These are phyloP conservation scores for Yamadazyma triangularis DNA, from an alignment of 1,139 yeast species.

Conservation along the genomic window DNA sequence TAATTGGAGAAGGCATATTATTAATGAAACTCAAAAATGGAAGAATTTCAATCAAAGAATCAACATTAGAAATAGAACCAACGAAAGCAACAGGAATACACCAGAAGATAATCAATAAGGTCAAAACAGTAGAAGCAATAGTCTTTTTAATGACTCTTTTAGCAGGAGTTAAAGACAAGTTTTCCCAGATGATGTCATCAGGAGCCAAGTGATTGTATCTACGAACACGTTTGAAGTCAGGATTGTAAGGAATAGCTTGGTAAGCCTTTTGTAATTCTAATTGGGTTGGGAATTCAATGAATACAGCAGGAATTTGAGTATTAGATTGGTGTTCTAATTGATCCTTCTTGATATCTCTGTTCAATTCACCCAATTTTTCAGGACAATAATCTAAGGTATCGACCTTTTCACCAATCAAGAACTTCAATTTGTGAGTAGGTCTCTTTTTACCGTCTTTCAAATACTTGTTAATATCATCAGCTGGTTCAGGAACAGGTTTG, in stretches of 20 bases:
- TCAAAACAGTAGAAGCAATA: conserved; percentile 40
- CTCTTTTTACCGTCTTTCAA: conserved; percentile 59
- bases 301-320: conserved; percentile 66
- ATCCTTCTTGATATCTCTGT: conserved; percentile 55
- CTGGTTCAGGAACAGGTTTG: conserved; percentile 48
- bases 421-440: conserved; percentile 59
- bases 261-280: conserved; percentile 86
- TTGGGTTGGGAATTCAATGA: conserved; percentile 82
- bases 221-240: conserved; percentile 60
- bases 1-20: conserved; percentile 51
- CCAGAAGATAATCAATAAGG: conserved; percentile 75
- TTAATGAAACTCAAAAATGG: conserved; percentile 62
- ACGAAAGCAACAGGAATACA: conserved; percentile 84
- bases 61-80: conserved; percentile 72
- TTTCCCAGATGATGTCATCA: conserved; percentile 79
- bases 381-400: conserved; percentile 73
- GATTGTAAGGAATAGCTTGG: conserved; percentile 69
- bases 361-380: conserved; percentile 63
- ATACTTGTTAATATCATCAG: conserved; percentile 51
- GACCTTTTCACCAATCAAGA: conserved; percentile 72
- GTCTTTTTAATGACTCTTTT: conserved; percentile 38
- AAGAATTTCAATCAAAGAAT: conserved; percentile 55
- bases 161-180: conserved; percentile 43
- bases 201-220: conserved; percentile 63
- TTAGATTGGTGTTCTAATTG: conserved; percentile 48